Evolutionary conservation across 2,329 filamentous ascomycete species (phyloP).

Genomic region (Ceratocystis lukuohia): DNA sequence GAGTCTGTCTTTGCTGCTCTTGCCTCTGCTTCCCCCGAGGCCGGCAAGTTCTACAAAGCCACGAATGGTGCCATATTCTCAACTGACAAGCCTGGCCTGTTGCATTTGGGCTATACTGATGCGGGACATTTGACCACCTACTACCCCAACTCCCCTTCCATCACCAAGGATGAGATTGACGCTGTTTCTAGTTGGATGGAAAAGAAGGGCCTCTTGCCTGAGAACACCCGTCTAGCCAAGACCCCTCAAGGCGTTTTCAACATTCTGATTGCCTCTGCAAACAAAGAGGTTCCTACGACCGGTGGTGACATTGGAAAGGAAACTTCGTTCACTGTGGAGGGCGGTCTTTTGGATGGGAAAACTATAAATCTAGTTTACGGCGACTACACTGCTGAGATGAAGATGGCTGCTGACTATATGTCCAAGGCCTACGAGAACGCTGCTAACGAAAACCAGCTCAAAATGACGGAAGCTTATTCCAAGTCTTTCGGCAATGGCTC

Average conservation of each 20-base stretch:
- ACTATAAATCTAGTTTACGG: constrained; percentile 60
- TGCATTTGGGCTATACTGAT: constrained; percentile 65
- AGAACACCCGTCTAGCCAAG: constrained; percentile 67
- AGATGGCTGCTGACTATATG: constrained; percentile 50
- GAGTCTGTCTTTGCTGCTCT: constrained; percentile 52
- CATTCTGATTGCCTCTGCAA: constrained; percentile 59
- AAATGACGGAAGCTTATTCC: constrained; percentile 61
- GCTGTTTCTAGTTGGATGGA: constrained; percentile 61
- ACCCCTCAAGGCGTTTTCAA: constrained; percentile 50
- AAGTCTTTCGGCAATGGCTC: constrained; percentile 64
- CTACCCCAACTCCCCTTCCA: constrained; percentile 61
- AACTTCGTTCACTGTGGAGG: constrained; percentile 44
- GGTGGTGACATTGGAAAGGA: constrained; percentile 58
- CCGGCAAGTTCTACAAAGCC: constrained; percentile 50
- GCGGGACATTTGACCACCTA: constrained; percentile 69
- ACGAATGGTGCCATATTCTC: constrained; percentile 63
- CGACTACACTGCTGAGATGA: constrained; percentile 61
- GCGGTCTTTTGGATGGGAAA: constrained; percentile 50
- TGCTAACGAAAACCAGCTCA: constrained; percentile 59
- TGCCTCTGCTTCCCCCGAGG: constrained; percentile 45
- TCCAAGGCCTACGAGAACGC: constrained; percentile 55
- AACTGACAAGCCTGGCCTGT: constrained; percentile 45
- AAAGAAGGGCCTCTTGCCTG: constrained; percentile 54
- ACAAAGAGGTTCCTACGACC: constrained; percentile 42
- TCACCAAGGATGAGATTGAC: constrained; percentile 62